Evolutionary conservation across 192 early-diverging fungal genomes (phyloP).

Genomic region (Gaertneriomyces sp.): DNA sequence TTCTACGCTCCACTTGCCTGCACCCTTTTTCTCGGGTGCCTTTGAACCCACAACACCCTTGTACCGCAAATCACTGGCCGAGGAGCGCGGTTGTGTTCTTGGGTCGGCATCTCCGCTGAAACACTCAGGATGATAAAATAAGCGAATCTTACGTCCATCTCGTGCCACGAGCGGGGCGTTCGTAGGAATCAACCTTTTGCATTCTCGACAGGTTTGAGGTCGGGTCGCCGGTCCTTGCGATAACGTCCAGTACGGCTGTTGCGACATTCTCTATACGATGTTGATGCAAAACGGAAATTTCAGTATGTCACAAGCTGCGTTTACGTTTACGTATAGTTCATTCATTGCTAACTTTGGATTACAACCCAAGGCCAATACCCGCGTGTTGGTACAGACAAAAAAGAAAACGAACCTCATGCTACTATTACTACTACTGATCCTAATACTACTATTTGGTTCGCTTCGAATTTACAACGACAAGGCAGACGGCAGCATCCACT

Average conservation of each 20-base stretch:
- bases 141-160: conserved; percentile 50
- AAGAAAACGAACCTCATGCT: too few relatives aligned
- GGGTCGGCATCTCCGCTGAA: conserved; percentile 41
- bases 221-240: conserved; percentile 27
- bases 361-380: too few relatives aligned
- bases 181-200: conserved; percentile 28
- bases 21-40: conserved; percentile 41
- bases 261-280: not conserved
- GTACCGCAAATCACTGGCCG: conserved; percentile 25
- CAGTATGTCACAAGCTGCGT: too few relatives aligned
- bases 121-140: conserved; percentile 44
- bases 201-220: conserved; percentile 40
- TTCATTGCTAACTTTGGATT: too few relatives aligned
- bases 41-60: not conserved
- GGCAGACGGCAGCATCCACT: too few relatives aligned
- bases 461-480: too few relatives aligned
- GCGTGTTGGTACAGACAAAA: too few relatives aligned
- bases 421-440: too few relatives aligned
- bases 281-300: too few relatives aligned
- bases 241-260: conserved; percentile 35
- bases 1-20: conserved; percentile 43
- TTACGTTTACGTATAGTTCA: too few relatives aligned
- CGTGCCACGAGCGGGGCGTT: conserved; percentile 29
- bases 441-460: too few relatives aligned
- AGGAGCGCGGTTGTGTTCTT: conserved; percentile 32